A percentile compares a stretch with the other conserved stretches of the same genome.
Conservation (phyloP, 2,329 filamentous ascomycete genomes). For the Paracoccidioides brasiliensis region DNA sequence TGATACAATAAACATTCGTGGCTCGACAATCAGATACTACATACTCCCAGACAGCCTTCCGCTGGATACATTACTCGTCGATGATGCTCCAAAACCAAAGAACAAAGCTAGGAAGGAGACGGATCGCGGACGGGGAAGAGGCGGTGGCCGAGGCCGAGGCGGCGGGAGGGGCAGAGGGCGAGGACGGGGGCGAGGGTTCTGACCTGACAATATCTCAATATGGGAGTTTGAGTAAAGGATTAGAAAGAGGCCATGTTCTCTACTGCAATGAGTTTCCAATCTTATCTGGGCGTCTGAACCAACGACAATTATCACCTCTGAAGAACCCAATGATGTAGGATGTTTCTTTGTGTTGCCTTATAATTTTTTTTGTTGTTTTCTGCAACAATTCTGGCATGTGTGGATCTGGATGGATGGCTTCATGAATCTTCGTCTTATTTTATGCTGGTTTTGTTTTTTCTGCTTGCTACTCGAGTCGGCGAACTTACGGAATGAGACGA, state of each 20-base stretch:
- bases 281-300: too few relatives aligned
- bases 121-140: conserved; percentile 34
- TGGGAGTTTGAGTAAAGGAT: not conserved
- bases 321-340: conserved; percentile 1
- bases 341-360: conserved; percentile 13
- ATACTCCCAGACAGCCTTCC: conserved; percentile 93
- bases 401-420: not conserved
- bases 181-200: conserved; percentile 39
- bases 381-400: conserved; percentile 1
- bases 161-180: conserved; percentile 42
- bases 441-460: not conserved
- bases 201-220: not conserved
- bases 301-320: not conserved
- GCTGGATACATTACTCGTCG: conserved; percentile 86
- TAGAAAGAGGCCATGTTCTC: not conserved
- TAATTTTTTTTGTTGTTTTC: conserved; percentile 3
- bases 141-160: conserved; percentile 36
- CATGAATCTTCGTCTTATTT: not conserved
- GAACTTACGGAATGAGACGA: conserved; percentile 2
- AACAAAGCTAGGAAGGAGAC: conserved; percentile 97
- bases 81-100: conserved; percentile 96
- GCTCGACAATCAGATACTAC: conserved; percentile 89
- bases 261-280: too few relatives aligned
- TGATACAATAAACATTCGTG: conserved; percentile 93
- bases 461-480: not conserved